These are phyloP conservation scores for Rhodotorula mucilaginosa DNA, from an alignment of 1,284 basidiomycete genomes.

Conservation along the genomic window DNA sequence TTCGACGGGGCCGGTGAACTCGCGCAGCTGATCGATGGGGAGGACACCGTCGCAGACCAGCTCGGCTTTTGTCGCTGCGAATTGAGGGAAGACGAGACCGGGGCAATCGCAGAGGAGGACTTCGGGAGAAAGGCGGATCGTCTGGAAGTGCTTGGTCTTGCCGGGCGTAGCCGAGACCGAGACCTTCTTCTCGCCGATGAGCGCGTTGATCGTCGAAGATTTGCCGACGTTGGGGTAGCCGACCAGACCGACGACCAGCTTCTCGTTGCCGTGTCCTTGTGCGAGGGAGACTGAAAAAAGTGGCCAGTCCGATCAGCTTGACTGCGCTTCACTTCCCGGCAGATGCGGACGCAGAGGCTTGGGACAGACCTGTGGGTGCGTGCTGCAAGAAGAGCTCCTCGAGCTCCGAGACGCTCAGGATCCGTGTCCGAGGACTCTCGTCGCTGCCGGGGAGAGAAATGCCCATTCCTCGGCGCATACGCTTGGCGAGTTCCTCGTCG, in stretches of 20 bases:
- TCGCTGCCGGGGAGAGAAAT: conserved; percentile 39
- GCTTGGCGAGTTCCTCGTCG: conserved; percentile 44
- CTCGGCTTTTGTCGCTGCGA: conserved; percentile 91
- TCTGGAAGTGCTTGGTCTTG: conserved; percentile 99
- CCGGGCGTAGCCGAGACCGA: conserved; percentile 96
- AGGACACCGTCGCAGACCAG: conserved; percentile 95
- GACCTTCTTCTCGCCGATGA: conserved; percentile 77
- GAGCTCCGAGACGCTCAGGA: conserved; percentile 83
- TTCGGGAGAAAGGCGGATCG: conserved; percentile 81
- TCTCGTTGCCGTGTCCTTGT: conserved; percentile 60
- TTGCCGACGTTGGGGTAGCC: conserved; percentile 65
- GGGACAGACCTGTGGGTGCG: conserved; percentile 61
- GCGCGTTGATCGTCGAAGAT: conserved; percentile 60
- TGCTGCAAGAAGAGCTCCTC: conserved; percentile 76
- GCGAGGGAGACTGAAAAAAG: conserved; percentile 62
- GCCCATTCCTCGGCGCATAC: conserved; percentile 32
- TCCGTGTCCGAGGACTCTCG: conserved; percentile 68
- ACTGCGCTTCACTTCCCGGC: too few species aligned
- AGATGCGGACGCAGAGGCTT: too few species aligned
- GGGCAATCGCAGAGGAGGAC: conserved; percentile 98
- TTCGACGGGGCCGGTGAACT: conserved; percentile 82
- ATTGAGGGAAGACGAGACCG: conserved; percentile 97
- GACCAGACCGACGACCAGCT: conserved; percentile 66
- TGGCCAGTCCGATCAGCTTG: background rate
- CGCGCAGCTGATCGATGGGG: conserved; percentile 96